Base-by-base conservation (phyloP, 1,139 yeast genomes). In the Suhomyces choctaworum region DNA sequence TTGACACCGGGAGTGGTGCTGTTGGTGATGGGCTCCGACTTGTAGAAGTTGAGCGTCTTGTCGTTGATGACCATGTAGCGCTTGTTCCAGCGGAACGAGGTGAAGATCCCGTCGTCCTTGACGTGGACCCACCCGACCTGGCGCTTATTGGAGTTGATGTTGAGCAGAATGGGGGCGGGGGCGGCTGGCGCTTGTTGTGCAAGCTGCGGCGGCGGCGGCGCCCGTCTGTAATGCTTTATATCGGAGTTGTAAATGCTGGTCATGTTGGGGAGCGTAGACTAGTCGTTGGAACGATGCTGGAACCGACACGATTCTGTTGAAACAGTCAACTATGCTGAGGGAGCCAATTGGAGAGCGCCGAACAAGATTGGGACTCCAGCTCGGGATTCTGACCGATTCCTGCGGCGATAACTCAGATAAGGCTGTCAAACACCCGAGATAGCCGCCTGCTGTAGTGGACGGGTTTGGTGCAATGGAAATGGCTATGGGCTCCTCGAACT, bases 11-110 rank as follows among this genome's bases (percentile, higher is more conserved):
- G 46, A 10, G 39, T 37, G 22, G 35, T 22, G 27, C 47, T 34
- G 24, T 37, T 29, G 32, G 41, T 34, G 19, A 48, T 41, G 3
- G 68, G 76, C 45, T 88, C 96, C 38, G 67, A 73, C 52, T 86
- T 88, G 63, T 82, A 84, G 46, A 92, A 78, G 42, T 82, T 84
- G 41, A 92, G 66, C 25, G 82, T 77, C 37, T 82, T 75, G 46
- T 89, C 96, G 49, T 78, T 78, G 34, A 92, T 68, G 9, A 86
- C 82, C 66, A 90, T 69, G 57, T 71, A 90, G 48, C 95, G 76
- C 56, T 89, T 89, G 42, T 90, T 89, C 97, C 97, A 92, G 49
- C 95, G 70, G 58, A 90, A 88, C 10, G 89, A 78, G 45, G 87
- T 76, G 52, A 71, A 70, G 23, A 86, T 61, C 15, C 96, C 96